Base-by-base conservation (phyloP, 345 rosid genomes). In the Geranium rotundifolium region DNA sequence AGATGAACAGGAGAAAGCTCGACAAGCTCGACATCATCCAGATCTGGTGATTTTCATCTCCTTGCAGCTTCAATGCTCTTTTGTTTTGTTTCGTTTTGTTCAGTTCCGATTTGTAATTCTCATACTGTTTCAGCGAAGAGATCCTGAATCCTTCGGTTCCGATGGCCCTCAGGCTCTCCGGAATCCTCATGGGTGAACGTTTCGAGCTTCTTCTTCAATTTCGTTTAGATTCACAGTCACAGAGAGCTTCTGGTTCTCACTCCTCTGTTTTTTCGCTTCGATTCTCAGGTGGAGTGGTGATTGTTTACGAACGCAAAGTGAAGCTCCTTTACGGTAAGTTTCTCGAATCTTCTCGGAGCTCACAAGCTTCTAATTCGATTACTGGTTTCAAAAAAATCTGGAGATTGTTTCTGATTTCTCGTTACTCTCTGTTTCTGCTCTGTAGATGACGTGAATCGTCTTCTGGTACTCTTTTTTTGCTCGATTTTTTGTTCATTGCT, bases 261-360 rank as follows among this genome's bases (percentile, higher is more conserved):
- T 12, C 10, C 52, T 46, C 52, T 46, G 56, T 68, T 60, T 27
- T 27, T 61, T 16, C 5, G 29, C 12, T 29, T 39, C 20, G 62
- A 13, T 17, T 58, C n/a, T 64, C 73, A 88, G 99, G 97, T 66
- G 97, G 97, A 49, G 96, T 93, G 37, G 97, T 88, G 46, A 90
- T 90, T 65, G 91, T 93, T n/a, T 93, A 86, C 17, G 90, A 93
- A 75, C 75, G 84, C 71, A 89, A 90, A 84, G 97, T 93, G 75
- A 85, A 84, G 69, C 83, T 93, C 29, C 86, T 90, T 14, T 84
- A 76, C 10, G 99, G 97, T 93, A 80, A 68, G 3, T 4, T 54
- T 17, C 0, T 50, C 29, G 15, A n/a, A 2, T 2, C 19, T 56
- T 30, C 12, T 64, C 27, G 2, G 27, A 23, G 27, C 27, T 59